Percentiles rank a stretch among this genome's conserved stretches.
Conservation (phyloP, 2,329 filamentous ascomycete species). For the Chrysoporthe cubensis region DNA sequence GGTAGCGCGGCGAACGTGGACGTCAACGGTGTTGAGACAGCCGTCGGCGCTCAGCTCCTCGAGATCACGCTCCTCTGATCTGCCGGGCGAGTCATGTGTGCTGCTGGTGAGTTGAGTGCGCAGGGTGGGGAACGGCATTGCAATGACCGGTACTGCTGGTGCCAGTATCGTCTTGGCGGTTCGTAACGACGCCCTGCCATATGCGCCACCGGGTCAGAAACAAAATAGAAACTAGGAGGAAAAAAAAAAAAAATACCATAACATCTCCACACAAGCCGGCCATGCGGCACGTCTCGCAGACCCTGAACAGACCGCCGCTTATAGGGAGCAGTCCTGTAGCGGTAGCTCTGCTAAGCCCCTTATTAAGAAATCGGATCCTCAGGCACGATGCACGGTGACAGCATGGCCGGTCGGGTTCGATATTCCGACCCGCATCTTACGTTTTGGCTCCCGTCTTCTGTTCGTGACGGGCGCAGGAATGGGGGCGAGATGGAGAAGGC, state of each 20-base stretch:
- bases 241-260: too few species aligned
- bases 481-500: neutral
- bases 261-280: too few species aligned
- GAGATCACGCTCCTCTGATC: neutral
- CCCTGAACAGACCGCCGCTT: neutral
- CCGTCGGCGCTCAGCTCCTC: neutral
- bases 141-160: neutral
- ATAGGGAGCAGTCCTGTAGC: neutral
- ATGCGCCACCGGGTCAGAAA: neutral
- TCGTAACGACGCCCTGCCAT: neutral
- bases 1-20: neutral
- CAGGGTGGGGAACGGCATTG: neutral
- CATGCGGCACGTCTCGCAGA: too few species aligned
- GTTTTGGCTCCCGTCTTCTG: neutral
- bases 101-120: neutral
- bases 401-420: neutral
- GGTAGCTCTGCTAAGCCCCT: too few species aligned
- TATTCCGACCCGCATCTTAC: slow-evolving; percentile 10
- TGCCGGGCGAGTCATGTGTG: neutral
- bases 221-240: too few species aligned
- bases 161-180: neutral
- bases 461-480: neutral
- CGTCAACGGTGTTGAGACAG: neutral
- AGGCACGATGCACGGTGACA: neutral
- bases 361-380: neutral